Conservation (phyloP, 768 basidiomycete genomes). For the Rhodotorula kratochvilovae region DNA sequence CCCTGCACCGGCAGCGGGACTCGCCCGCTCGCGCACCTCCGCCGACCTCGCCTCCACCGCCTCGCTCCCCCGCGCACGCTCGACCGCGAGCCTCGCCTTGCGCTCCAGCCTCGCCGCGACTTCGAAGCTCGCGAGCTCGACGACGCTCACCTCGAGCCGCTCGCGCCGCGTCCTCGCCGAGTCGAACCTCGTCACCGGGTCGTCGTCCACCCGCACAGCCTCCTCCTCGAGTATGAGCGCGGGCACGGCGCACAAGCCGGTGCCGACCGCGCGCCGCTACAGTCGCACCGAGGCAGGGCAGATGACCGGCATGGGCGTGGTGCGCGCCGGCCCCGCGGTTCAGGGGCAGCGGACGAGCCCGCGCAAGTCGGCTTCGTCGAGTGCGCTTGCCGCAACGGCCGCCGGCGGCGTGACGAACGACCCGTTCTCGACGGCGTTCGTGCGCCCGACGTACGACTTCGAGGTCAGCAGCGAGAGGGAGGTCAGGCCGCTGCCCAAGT, state of each 20-base stretch:
- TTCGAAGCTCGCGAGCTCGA: not conserved
- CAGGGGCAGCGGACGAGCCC: not conserved
- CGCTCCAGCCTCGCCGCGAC: not conserved
- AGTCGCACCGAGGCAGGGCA: constrained; percentile 8
- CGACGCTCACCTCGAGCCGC: not conserved
- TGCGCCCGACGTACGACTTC: constrained; percentile 8
- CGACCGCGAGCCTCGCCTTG: not conserved
- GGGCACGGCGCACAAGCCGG: not conserved
- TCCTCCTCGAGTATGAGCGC: not conserved
- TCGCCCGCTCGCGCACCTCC: not conserved
- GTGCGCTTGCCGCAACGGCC: not conserved
- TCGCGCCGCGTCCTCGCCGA: constrained; percentile 21
- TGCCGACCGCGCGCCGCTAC: not conserved
- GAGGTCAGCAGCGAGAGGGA: constrained; percentile 4
- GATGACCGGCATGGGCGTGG: constrained; percentile 35
- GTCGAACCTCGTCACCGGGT: not conserved
- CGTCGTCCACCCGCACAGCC: not conserved
- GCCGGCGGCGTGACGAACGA: not conserved
- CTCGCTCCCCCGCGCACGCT: constrained; percentile 1
- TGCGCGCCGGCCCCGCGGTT: constrained; percentile 21
- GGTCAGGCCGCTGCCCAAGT: constrained; percentile 2
- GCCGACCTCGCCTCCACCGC: constrained; percentile 3
- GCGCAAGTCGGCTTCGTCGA: not conserved
- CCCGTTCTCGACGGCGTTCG: constrained; percentile 33
- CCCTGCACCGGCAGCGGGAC: too few relatives aligned